Percentiles rank a stretch among this genome's conserved stretches.
These are phyloP conservation scores for Fusarium praegraminearum DNA, from an alignment of 2,329 filamentous ascomycete species.

Conservation along the genomic window DNA sequence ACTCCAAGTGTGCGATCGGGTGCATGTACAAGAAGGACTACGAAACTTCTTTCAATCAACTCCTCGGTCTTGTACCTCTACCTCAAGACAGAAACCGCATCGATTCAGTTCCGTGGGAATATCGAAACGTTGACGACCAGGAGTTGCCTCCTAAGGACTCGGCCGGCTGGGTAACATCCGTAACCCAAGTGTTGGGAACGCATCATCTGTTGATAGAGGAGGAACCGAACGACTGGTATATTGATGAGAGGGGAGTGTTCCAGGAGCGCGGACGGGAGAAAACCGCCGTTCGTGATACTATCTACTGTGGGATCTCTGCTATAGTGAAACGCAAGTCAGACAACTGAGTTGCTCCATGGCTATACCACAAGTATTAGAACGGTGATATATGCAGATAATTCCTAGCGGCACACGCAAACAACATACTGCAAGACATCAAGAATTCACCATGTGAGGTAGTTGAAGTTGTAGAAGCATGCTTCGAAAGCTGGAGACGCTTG, in stretches of 20 bases:
- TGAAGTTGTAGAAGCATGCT: not conserved
- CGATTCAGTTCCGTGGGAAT: not conserved
- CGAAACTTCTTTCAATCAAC: slow-evolving; percentile 6
- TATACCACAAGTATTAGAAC: too few species aligned
- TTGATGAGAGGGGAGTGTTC: slow-evolving; percentile 41
- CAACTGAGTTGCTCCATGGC: not conserved
- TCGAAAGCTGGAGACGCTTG: not conserved
- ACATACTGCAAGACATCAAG: not conserved
- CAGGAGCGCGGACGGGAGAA: slow-evolving; percentile 29
- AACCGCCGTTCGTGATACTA: slow-evolving; percentile 24
- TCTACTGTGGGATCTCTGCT: slow-evolving; percentile 17
- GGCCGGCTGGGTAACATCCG: slow-evolving; percentile 37
- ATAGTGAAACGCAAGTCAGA: slow-evolving; percentile 9
- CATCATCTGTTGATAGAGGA: slow-evolving; percentile 33
- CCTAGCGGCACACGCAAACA: not conserved
- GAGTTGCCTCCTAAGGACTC: slow-evolving; percentile 24
- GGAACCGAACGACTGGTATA: slow-evolving; percentile 41
- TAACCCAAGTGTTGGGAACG: slow-evolving; percentile 31
- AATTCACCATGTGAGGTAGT: not conserved
- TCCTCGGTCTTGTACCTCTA: slow-evolving; percentile 12
- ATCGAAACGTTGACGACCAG: not conserved
- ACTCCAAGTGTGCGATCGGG: slow-evolving; percentile 28
- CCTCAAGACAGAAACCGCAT: not conserved
- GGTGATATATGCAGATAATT: not conserved
- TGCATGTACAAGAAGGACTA: slow-evolving; percentile 39